Evolutionary conservation across 202 grass and related monocot species (phyloP).

Genomic region (Bolboschoenoplectus hybrid): DNA sequence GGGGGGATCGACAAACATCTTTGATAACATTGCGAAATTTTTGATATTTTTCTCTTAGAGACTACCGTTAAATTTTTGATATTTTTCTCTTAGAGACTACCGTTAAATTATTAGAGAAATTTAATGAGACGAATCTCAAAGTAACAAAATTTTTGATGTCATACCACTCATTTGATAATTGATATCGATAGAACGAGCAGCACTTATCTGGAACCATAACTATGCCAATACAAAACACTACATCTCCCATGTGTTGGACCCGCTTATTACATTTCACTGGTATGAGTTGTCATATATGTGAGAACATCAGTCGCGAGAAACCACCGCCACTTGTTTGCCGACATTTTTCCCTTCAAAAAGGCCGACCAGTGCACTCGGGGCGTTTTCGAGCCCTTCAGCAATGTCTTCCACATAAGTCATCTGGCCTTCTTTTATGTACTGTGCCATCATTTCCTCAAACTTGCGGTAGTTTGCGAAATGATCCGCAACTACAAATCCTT

Average conservation of each 20-base stretch:
- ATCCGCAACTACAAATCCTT: conserved; percentile 43
- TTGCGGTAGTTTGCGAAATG: conserved; percentile 26
- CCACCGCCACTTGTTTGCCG: conserved; percentile 40
- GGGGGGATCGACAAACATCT: no score
- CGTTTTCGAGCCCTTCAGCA: conserved; percentile 43
- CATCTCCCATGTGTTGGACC: neutral
- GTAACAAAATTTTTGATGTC: no score
- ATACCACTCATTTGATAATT: no score
- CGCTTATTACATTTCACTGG: neutral
- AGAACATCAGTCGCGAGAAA: conserved; percentile 30
- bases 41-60: no score
- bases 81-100: no score
- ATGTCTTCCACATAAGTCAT: conserved; percentile 48
- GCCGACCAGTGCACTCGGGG: conserved; percentile 36
- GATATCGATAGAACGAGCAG: neutral
- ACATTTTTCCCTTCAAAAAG: conserved; percentile 53
- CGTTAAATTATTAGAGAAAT: no score
- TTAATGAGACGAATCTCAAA: no score
- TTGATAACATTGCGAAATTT: no score
- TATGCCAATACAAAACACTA: neutral
- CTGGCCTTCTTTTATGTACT: conserved; percentile 47
- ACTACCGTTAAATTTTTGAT: no score
- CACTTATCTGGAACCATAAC: neutral
- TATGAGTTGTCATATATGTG: neutral
- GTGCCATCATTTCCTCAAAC: conserved; percentile 41